These are phyloP conservation scores for Xylaria venustula DNA, from an alignment of 495 filamentous ascomycete species.

Conservation along the genomic window DNA sequence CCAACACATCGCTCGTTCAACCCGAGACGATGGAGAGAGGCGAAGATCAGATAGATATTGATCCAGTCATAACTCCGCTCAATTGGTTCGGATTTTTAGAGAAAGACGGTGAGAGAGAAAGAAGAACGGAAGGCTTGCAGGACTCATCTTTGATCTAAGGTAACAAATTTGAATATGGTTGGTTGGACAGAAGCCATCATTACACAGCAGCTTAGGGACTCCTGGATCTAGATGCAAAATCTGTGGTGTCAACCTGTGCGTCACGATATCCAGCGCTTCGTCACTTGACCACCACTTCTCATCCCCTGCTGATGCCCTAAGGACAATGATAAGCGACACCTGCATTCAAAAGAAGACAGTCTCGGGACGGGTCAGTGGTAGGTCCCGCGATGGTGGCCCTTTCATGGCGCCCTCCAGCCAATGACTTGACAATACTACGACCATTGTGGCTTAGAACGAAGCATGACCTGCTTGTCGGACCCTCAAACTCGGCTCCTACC, in stretches of 20 bases:
- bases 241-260: constrained; percentile 6
- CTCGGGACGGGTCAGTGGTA: constrained; percentile 24
- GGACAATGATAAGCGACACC: neutral
- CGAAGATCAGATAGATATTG: neutral
- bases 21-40: constrained; percentile 11
- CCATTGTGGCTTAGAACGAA: constrained; percentile 28
- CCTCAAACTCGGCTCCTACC: constrained; percentile 2
- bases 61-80: constrained; percentile 1
- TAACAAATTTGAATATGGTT: constrained; percentile 2
- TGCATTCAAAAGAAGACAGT: constrained; percentile 12
- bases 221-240: constrained; percentile 7
- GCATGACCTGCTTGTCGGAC: constrained; percentile 25
- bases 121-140: constrained; percentile 5
- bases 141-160: constrained; percentile 8
- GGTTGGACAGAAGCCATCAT: constrained; percentile 1
- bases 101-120: constrained; percentile 17
- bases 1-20: constrained; percentile 31
- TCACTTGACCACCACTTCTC: constrained; percentile 4
- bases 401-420: constrained; percentile 25
- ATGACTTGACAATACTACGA: constrained; percentile 23
- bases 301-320: neutral
- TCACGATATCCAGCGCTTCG: constrained; percentile 3
- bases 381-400: constrained; percentile 16
- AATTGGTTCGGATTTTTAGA: constrained; percentile 1
- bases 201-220: constrained; percentile 12